Evolutionary conservation across 441 rosid genomes (phyloP), one percentile per base, ranked within the genome.

Genomic region (Syzygium syzygioides): DNA sequence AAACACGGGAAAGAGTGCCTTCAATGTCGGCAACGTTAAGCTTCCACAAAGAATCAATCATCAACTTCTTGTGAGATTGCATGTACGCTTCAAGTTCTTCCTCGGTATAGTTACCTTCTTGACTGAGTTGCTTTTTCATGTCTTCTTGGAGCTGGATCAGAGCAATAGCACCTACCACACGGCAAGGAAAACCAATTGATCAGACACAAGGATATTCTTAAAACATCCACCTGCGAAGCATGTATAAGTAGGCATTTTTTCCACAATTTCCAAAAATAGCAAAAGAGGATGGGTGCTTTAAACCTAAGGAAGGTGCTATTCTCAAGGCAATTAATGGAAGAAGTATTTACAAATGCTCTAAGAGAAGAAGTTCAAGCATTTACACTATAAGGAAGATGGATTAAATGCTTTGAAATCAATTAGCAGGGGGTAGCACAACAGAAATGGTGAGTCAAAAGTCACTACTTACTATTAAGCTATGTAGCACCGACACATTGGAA

Each of bases 21-120:
- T 98, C 99, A n/a, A 98, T 98, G 90, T 98, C 99, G 59, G 99
- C 98, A 85, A 98, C 99, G 48, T 98, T 96, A 89, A 98, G 99
- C 92, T 98, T 98, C 99, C 99, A 98, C 88, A 96, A 92, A n/a
- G 99, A 98, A 93, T 96, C 99, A 89, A 93, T 94, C 99, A 96
- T 96, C 94, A 95, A 91, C 91, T 97, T 95, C 91, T 98, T 96
- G 93, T 96, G 98, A 87, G 98, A 91, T 90, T 95, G 94, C 93
- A 96, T 92, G 87, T 95, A 98, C 85, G 92, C 96, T 93, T 97
- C 99, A 91, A 98, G 98, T 94, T 97, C 97, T 93, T 95, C 95
- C 90, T 96, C 98, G 0, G 97, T 95, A 86, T 95, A 95, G 89
- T 96, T 95, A 86, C 98, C 98, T 93, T 96, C 97, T 26, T 97